Conservation (phyloP, 1,139 yeast genomes). For the Candida sanyaensis region DNA sequence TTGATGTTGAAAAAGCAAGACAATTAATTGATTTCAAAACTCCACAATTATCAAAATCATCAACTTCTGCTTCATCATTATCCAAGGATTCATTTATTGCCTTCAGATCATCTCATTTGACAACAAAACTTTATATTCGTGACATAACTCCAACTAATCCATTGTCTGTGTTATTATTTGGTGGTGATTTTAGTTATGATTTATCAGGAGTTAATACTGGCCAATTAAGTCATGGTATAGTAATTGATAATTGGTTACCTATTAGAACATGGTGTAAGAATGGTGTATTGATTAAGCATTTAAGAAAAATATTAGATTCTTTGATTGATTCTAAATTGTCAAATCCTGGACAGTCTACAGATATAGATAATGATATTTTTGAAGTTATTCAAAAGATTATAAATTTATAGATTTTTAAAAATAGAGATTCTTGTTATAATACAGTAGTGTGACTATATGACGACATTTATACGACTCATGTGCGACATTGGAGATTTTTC, state of each 20-base stretch:
- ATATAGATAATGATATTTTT: conserved; percentile 16
- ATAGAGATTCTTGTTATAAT: not conserved
- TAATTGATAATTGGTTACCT: conserved; percentile 79
- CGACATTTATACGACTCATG: too few species aligned
- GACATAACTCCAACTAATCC: conserved; percentile 81
- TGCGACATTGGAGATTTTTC: too few species aligned
- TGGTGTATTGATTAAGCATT: conserved; percentile 76
- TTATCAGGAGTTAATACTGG: conserved; percentile 40
- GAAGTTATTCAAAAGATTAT: conserved; percentile 18
- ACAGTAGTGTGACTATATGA: too few species aligned
- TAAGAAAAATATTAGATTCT: conserved; percentile 65
- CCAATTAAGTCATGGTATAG: conserved; percentile 59
- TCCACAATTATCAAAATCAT: conserved; percentile 29
- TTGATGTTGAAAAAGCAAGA: conserved; percentile 31
- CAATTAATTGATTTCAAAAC: conserved; percentile 32
- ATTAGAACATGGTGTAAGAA: conserved; percentile 91
- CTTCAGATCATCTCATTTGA: conserved; percentile 57
- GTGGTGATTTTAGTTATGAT: conserved; percentile 76
- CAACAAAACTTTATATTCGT: conserved; percentile 68
- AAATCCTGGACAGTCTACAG: conserved; percentile 19
- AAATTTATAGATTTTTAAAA: conserved; percentile 2
- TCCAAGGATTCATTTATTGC: conserved; percentile 56
- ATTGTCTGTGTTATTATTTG: conserved; percentile 72
- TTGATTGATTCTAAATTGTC: conserved; percentile 58
- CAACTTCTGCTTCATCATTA: not conserved